phyloP scores from a whole-genome alignment of 805 yeast species.

The Candida andamanensis region DNA sequence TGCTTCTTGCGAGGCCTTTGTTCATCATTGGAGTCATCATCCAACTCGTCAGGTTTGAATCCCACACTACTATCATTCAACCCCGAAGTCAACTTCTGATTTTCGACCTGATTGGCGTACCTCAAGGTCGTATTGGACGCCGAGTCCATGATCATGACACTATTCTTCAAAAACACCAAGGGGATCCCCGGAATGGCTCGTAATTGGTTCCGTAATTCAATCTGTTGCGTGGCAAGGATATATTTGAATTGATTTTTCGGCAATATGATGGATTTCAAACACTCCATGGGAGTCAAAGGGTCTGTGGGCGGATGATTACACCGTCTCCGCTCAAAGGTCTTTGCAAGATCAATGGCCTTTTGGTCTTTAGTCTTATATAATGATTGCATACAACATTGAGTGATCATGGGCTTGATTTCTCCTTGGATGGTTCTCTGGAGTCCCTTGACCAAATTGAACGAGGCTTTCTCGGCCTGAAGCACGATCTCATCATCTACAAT shows the following conservation, averaged over 20 bases:
- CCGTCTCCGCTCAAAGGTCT: constrained; percentile 82
- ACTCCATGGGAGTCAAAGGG: constrained; percentile 63
- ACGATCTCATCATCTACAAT: constrained; percentile 79
- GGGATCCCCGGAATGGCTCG: constrained; percentile 88
- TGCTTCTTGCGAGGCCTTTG: constrained; percentile 38
- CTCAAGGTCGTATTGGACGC: constrained; percentile 61
- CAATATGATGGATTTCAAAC: constrained; percentile 65
- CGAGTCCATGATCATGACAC: constrained; percentile 97
- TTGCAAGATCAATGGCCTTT: constrained; percentile 75
- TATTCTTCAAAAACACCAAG: constrained; percentile 74
- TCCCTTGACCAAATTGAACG: constrained; percentile 78
- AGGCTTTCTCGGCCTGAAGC: constrained; percentile 56
- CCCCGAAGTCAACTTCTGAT: constrained; percentile 67
- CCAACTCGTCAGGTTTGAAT: constrained; percentile 19
- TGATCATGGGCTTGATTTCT: constrained; percentile 82
- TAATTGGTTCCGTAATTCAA: constrained; percentile 59
- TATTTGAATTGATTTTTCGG: constrained; percentile 87
- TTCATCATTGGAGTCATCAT: constrained; percentile 11
- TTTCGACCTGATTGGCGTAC: constrained; percentile 46
- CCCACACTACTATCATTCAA: constrained; percentile 63
- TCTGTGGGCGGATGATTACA: constrained; percentile 75
- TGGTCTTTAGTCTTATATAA: constrained; percentile 70
- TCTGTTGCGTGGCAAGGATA: constrained; percentile 80
- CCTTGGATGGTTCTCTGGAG: constrained; percentile 77
- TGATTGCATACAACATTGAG: constrained; percentile 92